phyloP scores from a whole-genome alignment of 192 early-diverging fungal genomes.

The Gigaspora rosea region DNA sequence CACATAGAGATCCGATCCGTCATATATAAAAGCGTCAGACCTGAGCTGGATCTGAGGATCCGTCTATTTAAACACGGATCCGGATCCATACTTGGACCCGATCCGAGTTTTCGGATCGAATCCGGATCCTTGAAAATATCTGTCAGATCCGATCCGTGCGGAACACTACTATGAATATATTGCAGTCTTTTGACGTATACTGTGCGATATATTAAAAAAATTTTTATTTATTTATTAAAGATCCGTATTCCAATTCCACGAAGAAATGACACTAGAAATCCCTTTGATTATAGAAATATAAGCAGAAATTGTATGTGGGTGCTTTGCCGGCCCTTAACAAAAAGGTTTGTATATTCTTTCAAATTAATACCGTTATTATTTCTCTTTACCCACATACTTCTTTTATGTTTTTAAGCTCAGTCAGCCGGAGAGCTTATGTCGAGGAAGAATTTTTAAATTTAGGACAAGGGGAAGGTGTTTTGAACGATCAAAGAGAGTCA shows the following conservation, averaged over 20 bases:
- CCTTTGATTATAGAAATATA: slow-evolving; percentile 54
- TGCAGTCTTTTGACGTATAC: neutral
- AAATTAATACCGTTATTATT: neutral
- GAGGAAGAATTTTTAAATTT: neutral
- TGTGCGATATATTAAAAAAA: neutral
- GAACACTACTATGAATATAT: no score
- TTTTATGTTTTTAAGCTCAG: neutral
- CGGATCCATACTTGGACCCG: no score
- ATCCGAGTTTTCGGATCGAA: no score
- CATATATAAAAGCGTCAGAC: no score
- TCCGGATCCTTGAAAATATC: no score
- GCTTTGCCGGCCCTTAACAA: slow-evolving; percentile 54
- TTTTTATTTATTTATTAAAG: slow-evolving; percentile 25
- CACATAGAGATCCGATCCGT: no score
- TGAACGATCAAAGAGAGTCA: no score
- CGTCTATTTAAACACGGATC: no score
- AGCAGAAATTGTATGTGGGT: slow-evolving; percentile 55
- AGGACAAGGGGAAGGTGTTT: no score
- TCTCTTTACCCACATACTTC: neutral
- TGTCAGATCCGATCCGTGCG: no score
- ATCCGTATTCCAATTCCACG: slow-evolving; percentile 42
- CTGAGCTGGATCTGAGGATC: no score
- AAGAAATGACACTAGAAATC: slow-evolving; percentile 43
- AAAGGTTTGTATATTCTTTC: slow-evolving; percentile 42
- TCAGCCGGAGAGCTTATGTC: slow-evolving; percentile 11